A percentile compares a stretch with the other conserved stretches of the same genome.
Conservation (phyloP, 345 rosid species). For the Gynandropsis gynandra region DNA sequence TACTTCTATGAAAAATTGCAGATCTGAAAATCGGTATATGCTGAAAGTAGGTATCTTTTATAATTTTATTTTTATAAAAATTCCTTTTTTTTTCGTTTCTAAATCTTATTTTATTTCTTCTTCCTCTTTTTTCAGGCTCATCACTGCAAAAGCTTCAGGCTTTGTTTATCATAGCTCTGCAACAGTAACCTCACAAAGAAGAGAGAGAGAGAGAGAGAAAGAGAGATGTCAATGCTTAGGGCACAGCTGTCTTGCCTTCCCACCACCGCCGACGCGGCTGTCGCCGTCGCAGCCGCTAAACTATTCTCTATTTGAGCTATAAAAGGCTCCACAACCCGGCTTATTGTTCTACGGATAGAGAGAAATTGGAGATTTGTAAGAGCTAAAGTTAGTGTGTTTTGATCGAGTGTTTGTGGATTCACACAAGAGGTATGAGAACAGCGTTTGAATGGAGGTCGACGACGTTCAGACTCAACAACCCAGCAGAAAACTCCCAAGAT, state of each 20-base stretch:
- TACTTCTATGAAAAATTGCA: conserved; percentile 14
- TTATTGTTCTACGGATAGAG: background rate
- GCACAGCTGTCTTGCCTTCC: background rate
- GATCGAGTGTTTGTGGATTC: too few relatives aligned
- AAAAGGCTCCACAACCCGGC: conserved; percentile 28
- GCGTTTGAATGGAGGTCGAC: conserved; percentile 69
- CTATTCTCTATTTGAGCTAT: too few relatives aligned
- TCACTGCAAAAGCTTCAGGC: conserved; percentile 51
- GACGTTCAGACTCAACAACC: conserved; percentile 59
- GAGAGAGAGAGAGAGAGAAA: conserved; percentile 48
- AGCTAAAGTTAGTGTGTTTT: too few relatives aligned
- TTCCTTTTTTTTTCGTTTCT: too few relatives aligned
- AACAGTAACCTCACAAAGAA: conserved; percentile 38
- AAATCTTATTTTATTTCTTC: conserved; percentile 13
- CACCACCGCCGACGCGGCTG: background rate
- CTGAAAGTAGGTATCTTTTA: too few relatives aligned
- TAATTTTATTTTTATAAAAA: too few relatives aligned
- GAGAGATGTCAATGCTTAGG: conserved; percentile 40
- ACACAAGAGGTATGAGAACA: conserved; percentile 60
- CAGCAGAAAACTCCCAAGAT: conserved; percentile 46
- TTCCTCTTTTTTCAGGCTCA: conserved; percentile 32
- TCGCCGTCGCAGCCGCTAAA: conserved; percentile 4
- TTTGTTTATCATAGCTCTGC: conserved; percentile 48
- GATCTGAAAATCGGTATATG: conserved; percentile 19
- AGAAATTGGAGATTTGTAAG: background rate